phyloP scores from a whole-genome alignment of 192 early-diverging fungal genomes.

The Umbelopsis ramanniana region DNA sequence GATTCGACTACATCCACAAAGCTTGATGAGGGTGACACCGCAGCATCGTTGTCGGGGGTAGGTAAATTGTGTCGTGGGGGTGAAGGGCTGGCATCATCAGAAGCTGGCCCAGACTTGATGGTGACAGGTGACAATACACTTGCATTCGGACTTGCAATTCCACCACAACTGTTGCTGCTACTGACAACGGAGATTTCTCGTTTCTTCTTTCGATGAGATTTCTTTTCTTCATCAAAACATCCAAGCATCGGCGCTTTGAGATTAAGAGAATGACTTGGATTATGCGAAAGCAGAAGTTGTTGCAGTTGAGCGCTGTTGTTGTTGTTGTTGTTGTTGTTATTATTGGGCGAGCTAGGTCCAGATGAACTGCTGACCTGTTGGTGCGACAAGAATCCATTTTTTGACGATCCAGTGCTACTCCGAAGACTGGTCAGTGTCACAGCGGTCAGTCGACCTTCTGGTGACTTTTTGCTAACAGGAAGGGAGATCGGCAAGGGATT shows the following conservation, averaged over 20 bases:
- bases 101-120: conserved; percentile 7
- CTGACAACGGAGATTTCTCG: conserved; percentile 27
- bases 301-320: conserved; percentile 31
- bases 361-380: conserved; percentile 18
- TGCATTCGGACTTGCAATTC: conserved; percentile 9
- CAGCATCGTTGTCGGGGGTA: conserved; percentile 27
- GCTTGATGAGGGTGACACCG: conserved; percentile 18
- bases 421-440: conserved; percentile 34
- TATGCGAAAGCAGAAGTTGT: conserved; percentile 27
- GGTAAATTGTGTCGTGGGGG: conserved; percentile 24
- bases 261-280: conserved; percentile 27
- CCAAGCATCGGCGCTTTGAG: conserved; percentile 33
- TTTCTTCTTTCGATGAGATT: conserved; percentile 3
- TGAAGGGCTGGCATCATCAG: not conserved
- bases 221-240: conserved; percentile 25
- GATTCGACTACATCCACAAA: conserved; percentile 30
- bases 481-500: conserved; percentile 60
- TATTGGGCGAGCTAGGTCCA: conserved; percentile 15
- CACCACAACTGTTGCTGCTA: not conserved
- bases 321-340: not conserved
- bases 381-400: not conserved
- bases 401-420: conserved; percentile 12
- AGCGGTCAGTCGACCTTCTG: conserved; percentile 26
- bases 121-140: conserved; percentile 22
- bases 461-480: conserved; percentile 23